phyloP scores from a whole-genome alignment of 345 rosid genomes.

The Cochlearia excelsa region DNA sequence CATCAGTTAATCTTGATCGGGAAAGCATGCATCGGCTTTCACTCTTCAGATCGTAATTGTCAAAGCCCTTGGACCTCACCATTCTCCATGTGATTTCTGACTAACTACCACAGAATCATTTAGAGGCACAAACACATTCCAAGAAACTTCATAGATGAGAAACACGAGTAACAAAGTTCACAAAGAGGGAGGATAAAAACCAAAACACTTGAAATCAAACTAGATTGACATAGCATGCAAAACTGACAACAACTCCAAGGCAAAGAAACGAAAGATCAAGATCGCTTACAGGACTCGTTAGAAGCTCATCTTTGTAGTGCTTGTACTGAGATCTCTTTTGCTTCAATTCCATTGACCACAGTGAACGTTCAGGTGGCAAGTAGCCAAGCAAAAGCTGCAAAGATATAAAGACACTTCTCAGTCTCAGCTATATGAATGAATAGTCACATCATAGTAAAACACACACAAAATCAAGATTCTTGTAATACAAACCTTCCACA shows the following conservation, averaged over 20 bases:
- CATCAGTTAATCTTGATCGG: slow-evolving; percentile 74
- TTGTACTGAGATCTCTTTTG: slow-evolving; percentile 88
- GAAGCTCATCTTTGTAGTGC: slow-evolving; percentile 81
- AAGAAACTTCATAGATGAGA: slow-evolving; percentile 14
- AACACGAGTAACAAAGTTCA: slow-evolving; percentile 1
- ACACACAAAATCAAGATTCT: slow-evolving; percentile 4
- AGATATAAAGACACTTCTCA: slow-evolving; percentile 5
- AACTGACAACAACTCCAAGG: background rate
- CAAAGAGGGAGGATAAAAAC: background rate
- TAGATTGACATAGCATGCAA: slow-evolving; percentile 8
- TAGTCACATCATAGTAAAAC: background rate
- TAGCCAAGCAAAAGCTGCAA: slow-evolving; percentile 88
- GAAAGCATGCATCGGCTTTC: slow-evolving; percentile 68
- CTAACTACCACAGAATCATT: slow-evolving; percentile 83
- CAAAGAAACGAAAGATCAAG: slow-evolving; percentile 21
- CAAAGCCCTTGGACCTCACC: slow-evolving; percentile 55
- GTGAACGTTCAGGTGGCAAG: slow-evolving; percentile 77
- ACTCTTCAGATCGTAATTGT: slow-evolving; percentile 48
- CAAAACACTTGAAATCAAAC: slow-evolving; percentile 2
- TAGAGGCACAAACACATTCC: slow-evolving; percentile 41
- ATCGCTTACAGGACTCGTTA: slow-evolving; percentile 85
- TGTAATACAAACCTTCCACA: slow-evolving; percentile 66
- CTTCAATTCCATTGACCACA: slow-evolving; percentile 76
- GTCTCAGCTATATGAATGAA: slow-evolving; percentile 1
- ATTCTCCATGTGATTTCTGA: slow-evolving; percentile 91